Conservation (phyloP, 2,329 filamentous ascomycete species). For the Hymenoscyphus repandus region DNA sequence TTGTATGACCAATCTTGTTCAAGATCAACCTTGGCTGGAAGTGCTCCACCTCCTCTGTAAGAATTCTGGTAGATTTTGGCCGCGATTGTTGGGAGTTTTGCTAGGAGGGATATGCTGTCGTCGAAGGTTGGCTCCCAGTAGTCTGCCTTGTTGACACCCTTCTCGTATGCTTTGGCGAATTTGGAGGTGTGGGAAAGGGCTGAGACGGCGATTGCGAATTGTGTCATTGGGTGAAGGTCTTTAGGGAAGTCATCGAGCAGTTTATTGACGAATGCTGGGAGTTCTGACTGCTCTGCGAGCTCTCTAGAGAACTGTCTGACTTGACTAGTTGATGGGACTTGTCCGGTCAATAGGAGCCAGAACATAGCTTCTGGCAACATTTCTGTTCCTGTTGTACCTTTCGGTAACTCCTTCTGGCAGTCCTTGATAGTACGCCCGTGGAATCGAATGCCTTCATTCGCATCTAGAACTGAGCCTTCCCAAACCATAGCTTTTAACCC, state of each 20-base stretch:
- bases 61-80: conserved; percentile 97
- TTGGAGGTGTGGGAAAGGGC: conserved; percentile 92
- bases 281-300: conserved; percentile 76
- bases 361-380: conserved; percentile 99
- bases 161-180: conserved; percentile 90
- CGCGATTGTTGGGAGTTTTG: conserved; percentile 93
- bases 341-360: conserved; percentile 92
- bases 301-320: conserved; percentile 78
- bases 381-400: conserved; percentile 85
- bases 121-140: conserved; percentile 99
- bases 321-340: conserved; percentile 79
- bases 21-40: conserved; percentile 71
- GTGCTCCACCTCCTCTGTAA: conserved; percentile 69
- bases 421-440: conserved; percentile 98
- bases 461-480: conserved; percentile 95
- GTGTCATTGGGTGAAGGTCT: conserved; percentile 96
- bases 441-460: conserved; percentile 96
- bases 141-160: conserved; percentile 87
- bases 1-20: conserved; percentile 98
- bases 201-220: conserved; percentile 90
- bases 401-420: conserved; percentile 88
- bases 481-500: conserved; percentile 97
- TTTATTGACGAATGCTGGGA: conserved; percentile 78
- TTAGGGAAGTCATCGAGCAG: conserved; percentile 87
- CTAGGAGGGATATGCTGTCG: conserved; percentile 86